phyloP scores from a whole-genome alignment of 2,329 filamentous ascomycete genomes.

The Phaeosphaeriaceae sp. region DNA sequence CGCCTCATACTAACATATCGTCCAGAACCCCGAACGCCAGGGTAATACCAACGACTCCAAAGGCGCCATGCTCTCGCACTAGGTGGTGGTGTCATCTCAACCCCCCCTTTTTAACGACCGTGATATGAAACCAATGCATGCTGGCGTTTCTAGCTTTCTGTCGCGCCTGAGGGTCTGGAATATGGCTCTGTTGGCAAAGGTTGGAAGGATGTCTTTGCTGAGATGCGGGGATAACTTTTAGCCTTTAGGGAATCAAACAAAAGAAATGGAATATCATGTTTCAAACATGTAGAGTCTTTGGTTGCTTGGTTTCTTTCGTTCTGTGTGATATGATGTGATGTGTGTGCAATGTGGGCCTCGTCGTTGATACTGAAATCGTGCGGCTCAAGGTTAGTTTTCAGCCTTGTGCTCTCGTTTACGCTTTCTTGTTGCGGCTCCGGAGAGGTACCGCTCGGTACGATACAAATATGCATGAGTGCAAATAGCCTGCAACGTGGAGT shows the following conservation, averaged over 20 bases:
- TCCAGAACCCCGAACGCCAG: slow-evolving; percentile 49
- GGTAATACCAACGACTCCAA: slow-evolving; percentile 52
- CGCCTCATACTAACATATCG: slow-evolving; percentile 10
- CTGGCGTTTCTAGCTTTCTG: slow-evolving; percentile 9
- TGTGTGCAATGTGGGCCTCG: neutral
- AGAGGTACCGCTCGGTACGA: no score
- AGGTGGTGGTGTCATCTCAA: slow-evolving; percentile 16
- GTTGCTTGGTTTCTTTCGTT: no score
- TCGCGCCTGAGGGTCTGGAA: slow-evolving; percentile 13
- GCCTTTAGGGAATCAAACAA: slow-evolving; percentile 16
- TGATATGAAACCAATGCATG: slow-evolving; percentile 24
- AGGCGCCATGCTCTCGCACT: slow-evolving; percentile 44
- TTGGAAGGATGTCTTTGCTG: slow-evolving; percentile 24
- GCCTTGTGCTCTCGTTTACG: no score
- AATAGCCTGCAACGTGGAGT: no score
- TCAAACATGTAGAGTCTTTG: no score
- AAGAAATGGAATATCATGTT: no score
- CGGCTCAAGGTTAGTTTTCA: no score
- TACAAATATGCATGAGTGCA: no score
- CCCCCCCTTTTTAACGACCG: slow-evolving; percentile 13
- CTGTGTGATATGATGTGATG: no score
- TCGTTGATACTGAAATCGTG: neutral
- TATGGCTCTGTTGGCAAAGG: slow-evolving; percentile 8
- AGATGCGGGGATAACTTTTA: slow-evolving; percentile 21
- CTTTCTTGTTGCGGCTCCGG: no score